phyloP scores from a whole-genome alignment of 2,329 filamentous ascomycete genomes.

The Stagonosporopsis cucurbitacearum region DNA sequence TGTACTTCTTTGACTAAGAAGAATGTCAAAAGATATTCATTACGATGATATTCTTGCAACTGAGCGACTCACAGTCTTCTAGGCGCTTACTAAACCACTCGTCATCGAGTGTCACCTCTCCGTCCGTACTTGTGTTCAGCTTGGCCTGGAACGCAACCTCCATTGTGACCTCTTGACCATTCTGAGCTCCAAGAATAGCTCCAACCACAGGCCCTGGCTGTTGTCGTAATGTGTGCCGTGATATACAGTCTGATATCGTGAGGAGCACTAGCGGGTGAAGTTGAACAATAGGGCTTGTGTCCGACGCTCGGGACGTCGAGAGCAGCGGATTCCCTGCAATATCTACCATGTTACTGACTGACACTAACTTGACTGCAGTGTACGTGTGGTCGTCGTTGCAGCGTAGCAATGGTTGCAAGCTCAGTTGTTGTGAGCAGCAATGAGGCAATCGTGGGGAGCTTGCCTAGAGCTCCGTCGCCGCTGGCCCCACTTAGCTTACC shows the following conservation, averaged over 20 bases:
- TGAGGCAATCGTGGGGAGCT: conserved; percentile 18
- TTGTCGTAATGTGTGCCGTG: conserved; percentile 80
- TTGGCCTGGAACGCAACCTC: conserved; percentile 92
- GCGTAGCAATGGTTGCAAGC: conserved; percentile 1
- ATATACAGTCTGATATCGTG: conserved; percentile 96
- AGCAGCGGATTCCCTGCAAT: conserved; percentile 52
- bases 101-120: conserved; percentile 67
- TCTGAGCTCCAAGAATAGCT: conserved; percentile 88
- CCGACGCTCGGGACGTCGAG: conserved; percentile 58
- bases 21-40: background rate
- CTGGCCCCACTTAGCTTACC: background rate
- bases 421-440: conserved; percentile 1
- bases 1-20: conserved; percentile 84
- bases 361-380: background rate
- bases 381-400: background rate
- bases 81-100: conserved; percentile 79
- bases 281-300: conserved; percentile 78
- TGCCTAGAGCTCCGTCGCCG: conserved; percentile 1
- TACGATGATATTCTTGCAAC: no score
- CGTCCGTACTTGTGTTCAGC: conserved; percentile 53
- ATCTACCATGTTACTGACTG: conserved; percentile 42
- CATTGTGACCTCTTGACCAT: conserved; percentile 87
- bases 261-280: conserved; percentile 94
- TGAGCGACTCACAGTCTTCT: conserved; percentile 75
- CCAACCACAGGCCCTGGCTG: conserved; percentile 81